These are phyloP conservation scores for Rosa hybrid DNA, from an alignment of 331 rosid genomes.

Conservation along the genomic window DNA sequence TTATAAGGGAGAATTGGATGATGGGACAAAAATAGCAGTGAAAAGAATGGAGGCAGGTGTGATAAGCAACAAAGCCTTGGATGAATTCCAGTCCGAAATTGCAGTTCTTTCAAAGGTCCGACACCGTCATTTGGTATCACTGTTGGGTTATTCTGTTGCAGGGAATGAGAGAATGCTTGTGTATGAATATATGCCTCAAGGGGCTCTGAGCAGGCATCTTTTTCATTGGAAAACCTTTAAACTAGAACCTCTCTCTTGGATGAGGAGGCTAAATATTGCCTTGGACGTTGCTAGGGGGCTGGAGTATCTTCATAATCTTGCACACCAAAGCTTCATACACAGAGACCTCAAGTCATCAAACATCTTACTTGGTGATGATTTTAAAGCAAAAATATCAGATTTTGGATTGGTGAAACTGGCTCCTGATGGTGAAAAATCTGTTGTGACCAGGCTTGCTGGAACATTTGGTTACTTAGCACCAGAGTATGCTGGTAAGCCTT, in stretches of 20 bases:
- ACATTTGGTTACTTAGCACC: slow-evolving; percentile 85
- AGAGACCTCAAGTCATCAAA: slow-evolving; percentile 97
- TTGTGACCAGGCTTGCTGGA: slow-evolving; percentile 89
- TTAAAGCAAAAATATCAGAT: slow-evolving; percentile 86
- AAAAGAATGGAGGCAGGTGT: slow-evolving; percentile 90
- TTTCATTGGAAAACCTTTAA: slow-evolving; percentile 76
- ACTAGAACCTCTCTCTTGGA: slow-evolving; percentile 94
- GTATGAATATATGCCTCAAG: slow-evolving; percentile 93
- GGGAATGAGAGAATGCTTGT: slow-evolving; percentile 89
- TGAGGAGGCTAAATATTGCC: slow-evolving; percentile 87
- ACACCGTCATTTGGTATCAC: slow-evolving; percentile 92
- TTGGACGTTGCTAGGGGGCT: slow-evolving; percentile 96
- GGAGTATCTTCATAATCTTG: slow-evolving; percentile 92
- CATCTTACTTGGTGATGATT: slow-evolving; percentile 85
- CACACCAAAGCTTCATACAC: slow-evolving; percentile 96
- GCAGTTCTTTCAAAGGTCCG: slow-evolving; percentile 93
- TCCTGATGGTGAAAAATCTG: slow-evolving; percentile 82
- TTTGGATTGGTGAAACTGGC: slow-evolving; percentile 98
- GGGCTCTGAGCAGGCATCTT: slow-evolving; percentile 95
- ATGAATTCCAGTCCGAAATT: slow-evolving; percentile 93
- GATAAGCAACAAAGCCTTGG: slow-evolving; percentile 76
- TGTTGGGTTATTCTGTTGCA: slow-evolving; percentile 71
- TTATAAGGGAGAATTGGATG: slow-evolving; percentile 90
- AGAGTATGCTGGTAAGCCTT: slow-evolving; percentile 64
- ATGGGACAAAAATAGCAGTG: slow-evolving; percentile 89